phyloP scores from a whole-genome alignment of 306 rosid genomes.

The Quercus variabilis region DNA sequence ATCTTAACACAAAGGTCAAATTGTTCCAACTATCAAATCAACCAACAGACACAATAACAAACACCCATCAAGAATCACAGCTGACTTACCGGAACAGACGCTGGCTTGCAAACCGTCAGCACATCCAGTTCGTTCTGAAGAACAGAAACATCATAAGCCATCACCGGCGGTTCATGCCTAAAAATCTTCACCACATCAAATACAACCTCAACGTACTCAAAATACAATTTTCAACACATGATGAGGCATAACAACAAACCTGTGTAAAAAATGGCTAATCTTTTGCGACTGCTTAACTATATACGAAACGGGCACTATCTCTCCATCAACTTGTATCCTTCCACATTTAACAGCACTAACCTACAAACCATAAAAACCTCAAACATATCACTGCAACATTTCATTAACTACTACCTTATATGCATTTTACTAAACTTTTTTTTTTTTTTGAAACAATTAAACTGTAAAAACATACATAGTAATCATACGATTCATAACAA shows the following conservation, averaged over 20 bases:
- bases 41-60: background rate
- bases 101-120: conserved; percentile 76
- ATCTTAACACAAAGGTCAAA: background rate
- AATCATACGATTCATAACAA: conserved; percentile 39
- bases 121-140: conserved; percentile 60
- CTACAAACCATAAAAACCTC: conserved; percentile 15
- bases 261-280: conserved; percentile 82
- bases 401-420: too few species aligned
- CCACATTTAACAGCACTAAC: conserved; percentile 56
- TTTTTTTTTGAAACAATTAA: too few species aligned
- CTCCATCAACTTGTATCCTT: conserved; percentile 53
- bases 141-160: conserved; percentile 59
- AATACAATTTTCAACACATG: too few species aligned
- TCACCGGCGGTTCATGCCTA: conserved; percentile 92
- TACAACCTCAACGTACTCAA: background rate
- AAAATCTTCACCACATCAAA: conserved; percentile 34
- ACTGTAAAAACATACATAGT: conserved; percentile 47
- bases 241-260: conserved; percentile 37
- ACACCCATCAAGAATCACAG: background rate
- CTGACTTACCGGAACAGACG: conserved; percentile 80
- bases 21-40: background rate
- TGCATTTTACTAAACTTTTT: too few species aligned
- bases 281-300: conserved; percentile 67
- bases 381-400: background rate
- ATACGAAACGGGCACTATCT: conserved; percentile 43